Base-by-base conservation (phyloP, 495 filamentous ascomycete species). In the Hypoxylon rickii region DNA sequence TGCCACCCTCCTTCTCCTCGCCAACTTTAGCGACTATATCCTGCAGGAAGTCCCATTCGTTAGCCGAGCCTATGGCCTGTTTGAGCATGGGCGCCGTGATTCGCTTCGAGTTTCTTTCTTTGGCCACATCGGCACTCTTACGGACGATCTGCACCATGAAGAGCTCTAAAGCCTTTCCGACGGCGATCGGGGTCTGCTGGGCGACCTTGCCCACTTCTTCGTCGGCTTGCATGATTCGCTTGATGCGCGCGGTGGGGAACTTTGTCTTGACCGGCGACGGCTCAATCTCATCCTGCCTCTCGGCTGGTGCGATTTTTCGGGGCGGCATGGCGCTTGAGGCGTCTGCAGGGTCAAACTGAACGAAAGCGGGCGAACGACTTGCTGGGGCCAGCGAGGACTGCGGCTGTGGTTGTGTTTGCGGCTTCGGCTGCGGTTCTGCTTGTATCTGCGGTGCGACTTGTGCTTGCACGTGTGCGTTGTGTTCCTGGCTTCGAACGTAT, bases 211-310 rank as follows among this genome's bases (percentile, higher is more conserved):
- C 94, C 1, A 99, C 92, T 73, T 99, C 94, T 65, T 99, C 94
- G 66, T 99, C 94, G 5, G 94, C 94, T 72, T 99, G 94, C 94
- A 99, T 97, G 57, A 99, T 97, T 44, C 94, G 87, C 82, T 99
- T 99, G 71, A 97, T 99, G 42, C 94, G 84, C 51, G 94, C 94
- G 24, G 97, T 96, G 2, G 94, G 94, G 65, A 99, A 99, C 58
- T 97, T 96, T 16, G 92, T 97, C 72, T 85, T 90, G 46, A 99
- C 90, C 16, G 73, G 92, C 72, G 63, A 96, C 76, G 64, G 80
- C 74, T 68, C 77, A 54, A 74, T 64, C 38, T 53, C 63, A n/a
- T 62, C 59, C 32, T 66, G 58, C 49, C 55, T 61, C 36, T 55
- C 59, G 29, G 54, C 55, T 32, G 61, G 59, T 41, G 64, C 64